Evolutionary conservation across 2,329 filamentous ascomycete species (phyloP).

Genomic region (Alternaria sp.): DNA sequence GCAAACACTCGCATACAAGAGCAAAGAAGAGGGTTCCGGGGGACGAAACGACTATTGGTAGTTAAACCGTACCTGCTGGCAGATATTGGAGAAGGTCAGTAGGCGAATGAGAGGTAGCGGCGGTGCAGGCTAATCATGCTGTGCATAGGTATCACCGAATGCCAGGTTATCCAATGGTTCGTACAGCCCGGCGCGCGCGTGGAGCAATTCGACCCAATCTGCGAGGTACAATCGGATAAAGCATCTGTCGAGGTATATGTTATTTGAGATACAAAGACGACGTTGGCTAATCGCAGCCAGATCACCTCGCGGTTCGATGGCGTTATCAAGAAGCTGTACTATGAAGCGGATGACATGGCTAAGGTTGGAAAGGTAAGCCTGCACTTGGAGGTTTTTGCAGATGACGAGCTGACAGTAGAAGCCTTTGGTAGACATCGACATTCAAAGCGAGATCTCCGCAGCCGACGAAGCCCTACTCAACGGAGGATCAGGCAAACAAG

Average conservation of each 20-base stretch:
- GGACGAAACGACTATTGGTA: constrained; percentile 49
- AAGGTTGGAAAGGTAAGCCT: constrained; percentile 76
- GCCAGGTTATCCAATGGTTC: constrained; percentile 99
- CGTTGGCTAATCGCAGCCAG: constrained; percentile 54
- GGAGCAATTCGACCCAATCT: constrained; percentile 97
- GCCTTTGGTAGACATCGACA: constrained; percentile 94
- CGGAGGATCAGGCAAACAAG: constrained; percentile 40
- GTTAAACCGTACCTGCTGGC: constrained; percentile 84
- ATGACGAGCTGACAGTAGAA: constrained; percentile 49
- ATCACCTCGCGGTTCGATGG: constrained; percentile 96
- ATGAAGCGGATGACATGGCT: constrained; percentile 95
- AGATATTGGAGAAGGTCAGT: constrained; percentile 83
- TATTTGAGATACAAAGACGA: background rate
- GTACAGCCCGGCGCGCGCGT: constrained; percentile 94
- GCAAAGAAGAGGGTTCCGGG: constrained; percentile 51
- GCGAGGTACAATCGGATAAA: constrained; percentile 98
- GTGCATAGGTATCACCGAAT: constrained; percentile 86
- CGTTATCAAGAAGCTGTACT: constrained; percentile 94
- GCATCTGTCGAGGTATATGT: constrained; percentile 68
- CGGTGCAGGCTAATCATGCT: constrained; percentile 10
- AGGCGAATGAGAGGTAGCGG: background rate
- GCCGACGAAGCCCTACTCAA: constrained; percentile 61
- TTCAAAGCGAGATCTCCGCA: constrained; percentile 76
- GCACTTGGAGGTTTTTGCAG: background rate
- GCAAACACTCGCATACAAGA: constrained; percentile 30